Evolutionary conservation across 148 eudicot genomes (phyloP).

Genomic region (Cornus suecica): DNA sequence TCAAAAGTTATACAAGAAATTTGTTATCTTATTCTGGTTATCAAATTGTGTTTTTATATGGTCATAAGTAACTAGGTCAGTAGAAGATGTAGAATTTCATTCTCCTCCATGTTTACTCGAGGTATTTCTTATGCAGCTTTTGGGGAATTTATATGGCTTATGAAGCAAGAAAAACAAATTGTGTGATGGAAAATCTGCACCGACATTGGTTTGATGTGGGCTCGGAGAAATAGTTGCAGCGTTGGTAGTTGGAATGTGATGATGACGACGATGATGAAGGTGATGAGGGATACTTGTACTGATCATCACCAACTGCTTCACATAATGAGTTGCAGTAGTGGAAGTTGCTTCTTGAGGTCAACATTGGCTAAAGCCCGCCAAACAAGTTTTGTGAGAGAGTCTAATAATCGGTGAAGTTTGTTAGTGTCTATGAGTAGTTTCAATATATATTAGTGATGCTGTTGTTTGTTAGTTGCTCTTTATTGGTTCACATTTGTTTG

Average conservation of each 20-base stretch:
- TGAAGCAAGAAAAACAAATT: constrained; percentile 57
- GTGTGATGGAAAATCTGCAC: constrained; percentile 12
- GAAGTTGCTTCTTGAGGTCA: too few relatives aligned
- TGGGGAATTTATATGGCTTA: constrained; percentile 66
- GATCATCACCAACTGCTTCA: not conserved
- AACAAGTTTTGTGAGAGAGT: too few relatives aligned
- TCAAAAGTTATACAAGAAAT: too few relatives aligned
- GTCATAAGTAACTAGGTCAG: not conserved
- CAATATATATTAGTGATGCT: too few relatives aligned
- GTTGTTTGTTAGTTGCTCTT: too few relatives aligned
- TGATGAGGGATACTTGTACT: not conserved
- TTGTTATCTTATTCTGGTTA: not conserved
- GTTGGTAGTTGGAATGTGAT: not conserved
- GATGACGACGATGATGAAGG: not conserved
- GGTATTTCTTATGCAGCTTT: constrained; percentile 48
- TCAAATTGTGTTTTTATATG: not conserved
- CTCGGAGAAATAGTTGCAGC: not conserved
- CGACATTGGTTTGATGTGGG: not conserved
- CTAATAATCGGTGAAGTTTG: not conserved
- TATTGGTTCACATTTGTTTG: too few relatives aligned
- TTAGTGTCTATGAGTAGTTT: not conserved
- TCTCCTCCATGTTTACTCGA: not conserved
- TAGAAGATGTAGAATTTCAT: not conserved
- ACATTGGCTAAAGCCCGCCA: too few relatives aligned
- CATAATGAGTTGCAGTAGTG: too few relatives aligned